These are phyloP conservation scores for Pontederia paniculata DNA, from an alignment of 176 grass and related monocot species.

Conservation along the genomic window DNA sequence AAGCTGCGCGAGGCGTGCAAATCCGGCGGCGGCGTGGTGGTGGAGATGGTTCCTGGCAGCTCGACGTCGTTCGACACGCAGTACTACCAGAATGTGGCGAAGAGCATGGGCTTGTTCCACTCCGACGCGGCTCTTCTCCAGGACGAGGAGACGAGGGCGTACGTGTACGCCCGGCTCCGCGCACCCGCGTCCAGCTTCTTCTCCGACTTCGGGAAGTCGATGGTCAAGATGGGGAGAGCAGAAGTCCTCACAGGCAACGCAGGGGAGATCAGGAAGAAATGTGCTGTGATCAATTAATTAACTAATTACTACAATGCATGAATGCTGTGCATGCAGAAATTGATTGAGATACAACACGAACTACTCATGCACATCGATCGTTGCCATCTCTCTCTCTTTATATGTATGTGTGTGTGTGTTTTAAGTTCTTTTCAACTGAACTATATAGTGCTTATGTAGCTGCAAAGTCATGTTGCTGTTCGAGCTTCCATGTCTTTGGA, in stretches of 20 bases:
- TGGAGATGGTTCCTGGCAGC: conserved; percentile 79
- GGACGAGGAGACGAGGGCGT: conserved; percentile 24
- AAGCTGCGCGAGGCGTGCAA: conserved; percentile 36
- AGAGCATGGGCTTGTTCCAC: conserved; percentile 38
- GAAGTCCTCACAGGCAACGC: conserved; percentile 43
- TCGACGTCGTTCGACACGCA: conserved; percentile 55
- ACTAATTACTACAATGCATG: no score
- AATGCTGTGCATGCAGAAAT: no score
- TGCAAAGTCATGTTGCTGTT: no score
- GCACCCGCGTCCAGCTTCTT: conserved; percentile 44
- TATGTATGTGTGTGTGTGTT: no score
- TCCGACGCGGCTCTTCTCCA: conserved; percentile 63
- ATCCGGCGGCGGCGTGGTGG: conserved; percentile 29
- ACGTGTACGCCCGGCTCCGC: conserved; percentile 30
- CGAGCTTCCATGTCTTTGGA: no score
- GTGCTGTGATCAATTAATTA: no score
- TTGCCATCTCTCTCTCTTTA: no score
- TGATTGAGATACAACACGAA: no score
- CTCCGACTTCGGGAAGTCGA: conserved; percentile 41
- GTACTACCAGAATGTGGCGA: conserved; percentile 48
- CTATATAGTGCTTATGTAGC: no score
- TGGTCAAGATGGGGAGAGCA: conserved; percentile 62
- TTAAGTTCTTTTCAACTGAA: no score
- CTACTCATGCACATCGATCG: no score
- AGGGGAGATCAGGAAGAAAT: no score